A percentile compares a stretch with the other conserved stretches of the same genome.
Conservation (phyloP, 148 eudicot species). For the Silene uniflora region DNA sequence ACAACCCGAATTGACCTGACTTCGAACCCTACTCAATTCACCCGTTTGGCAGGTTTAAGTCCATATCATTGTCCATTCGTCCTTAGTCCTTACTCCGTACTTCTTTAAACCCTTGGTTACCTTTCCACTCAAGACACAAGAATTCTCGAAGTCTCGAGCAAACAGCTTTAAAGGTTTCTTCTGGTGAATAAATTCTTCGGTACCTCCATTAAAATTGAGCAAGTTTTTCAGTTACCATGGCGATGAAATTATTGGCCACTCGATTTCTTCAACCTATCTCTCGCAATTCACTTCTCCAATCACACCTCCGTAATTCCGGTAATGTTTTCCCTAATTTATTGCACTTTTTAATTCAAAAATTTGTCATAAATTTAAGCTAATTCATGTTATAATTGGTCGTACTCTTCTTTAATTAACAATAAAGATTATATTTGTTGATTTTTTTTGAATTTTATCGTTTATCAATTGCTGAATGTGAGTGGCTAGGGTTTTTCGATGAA, state of each 20-base stretch:
- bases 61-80: too few relatives aligned
- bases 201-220: not conserved
- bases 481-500: not conserved
- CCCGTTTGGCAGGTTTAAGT: too few relatives aligned
- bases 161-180: too few relatives aligned
- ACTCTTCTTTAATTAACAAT: not conserved
- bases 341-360: not conserved
- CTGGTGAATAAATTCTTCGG: not conserved
- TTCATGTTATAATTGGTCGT: not conserved
- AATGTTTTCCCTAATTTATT: not conserved
- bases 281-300: not conserved
- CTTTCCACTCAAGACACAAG: too few relatives aligned
- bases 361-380: not conserved
- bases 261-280: conserved; percentile 2
- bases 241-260: not conserved
- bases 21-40: too few relatives aligned
- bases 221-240: not conserved
- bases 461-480: too few relatives aligned
- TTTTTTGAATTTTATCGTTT: not conserved
- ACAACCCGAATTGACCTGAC: too few relatives aligned
- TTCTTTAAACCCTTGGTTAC: too few relatives aligned
- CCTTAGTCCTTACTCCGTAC: too few relatives aligned
- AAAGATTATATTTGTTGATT: not conserved
- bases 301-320: not conserved
- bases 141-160: too few relatives aligned